phyloP scores from a whole-genome alignment of 768 basidiomycete genomes.

The Paxillus rubicundulus region DNA sequence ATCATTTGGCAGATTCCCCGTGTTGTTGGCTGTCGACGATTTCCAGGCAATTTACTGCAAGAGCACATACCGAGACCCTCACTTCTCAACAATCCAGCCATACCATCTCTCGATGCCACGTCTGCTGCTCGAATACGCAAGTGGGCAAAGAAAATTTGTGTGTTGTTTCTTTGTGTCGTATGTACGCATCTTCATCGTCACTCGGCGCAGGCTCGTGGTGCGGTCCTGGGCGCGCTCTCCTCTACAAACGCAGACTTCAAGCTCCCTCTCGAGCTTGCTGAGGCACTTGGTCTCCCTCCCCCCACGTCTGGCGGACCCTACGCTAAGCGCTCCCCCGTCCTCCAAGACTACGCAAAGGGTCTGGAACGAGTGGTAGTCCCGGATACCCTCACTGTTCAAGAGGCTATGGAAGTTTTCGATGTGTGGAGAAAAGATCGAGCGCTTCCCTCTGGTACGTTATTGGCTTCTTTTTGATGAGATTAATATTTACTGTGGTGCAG shows the following conservation, averaged over 20 bases:
- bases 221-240: slow-evolving; percentile 69
- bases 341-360: slow-evolving; percentile 55
- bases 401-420: slow-evolving; percentile 75
- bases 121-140: slow-evolving; percentile 72
- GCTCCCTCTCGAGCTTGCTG: slow-evolving; percentile 56
- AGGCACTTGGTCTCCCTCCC: slow-evolving; percentile 51
- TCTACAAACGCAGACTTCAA: slow-evolving; percentile 56
- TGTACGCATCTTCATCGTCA: not conserved
- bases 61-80: slow-evolving; percentile 70
- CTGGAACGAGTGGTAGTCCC: slow-evolving; percentile 44
- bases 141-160: slow-evolving; percentile 68
- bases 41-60: slow-evolving; percentile 76
- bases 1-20: no score
- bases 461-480: not conserved
- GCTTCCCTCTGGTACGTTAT: slow-evolving; percentile 34
- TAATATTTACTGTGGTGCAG: slow-evolving; percentile 19
- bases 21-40: slow-evolving; percentile 85
- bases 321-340: slow-evolving; percentile 30
- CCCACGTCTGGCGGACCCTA: slow-evolving; percentile 51
- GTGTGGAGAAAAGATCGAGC: slow-evolving; percentile 67
- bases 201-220: slow-evolving; percentile 56
- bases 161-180: slow-evolving; percentile 27
- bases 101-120: slow-evolving; percentile 81
- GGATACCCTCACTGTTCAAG: slow-evolving; percentile 50
- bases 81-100: slow-evolving; percentile 63